Evolutionary conservation across 257 asterid species (phyloP), one percentile per base, ranked within the genome.

Genomic region (Solanum piurae): DNA sequence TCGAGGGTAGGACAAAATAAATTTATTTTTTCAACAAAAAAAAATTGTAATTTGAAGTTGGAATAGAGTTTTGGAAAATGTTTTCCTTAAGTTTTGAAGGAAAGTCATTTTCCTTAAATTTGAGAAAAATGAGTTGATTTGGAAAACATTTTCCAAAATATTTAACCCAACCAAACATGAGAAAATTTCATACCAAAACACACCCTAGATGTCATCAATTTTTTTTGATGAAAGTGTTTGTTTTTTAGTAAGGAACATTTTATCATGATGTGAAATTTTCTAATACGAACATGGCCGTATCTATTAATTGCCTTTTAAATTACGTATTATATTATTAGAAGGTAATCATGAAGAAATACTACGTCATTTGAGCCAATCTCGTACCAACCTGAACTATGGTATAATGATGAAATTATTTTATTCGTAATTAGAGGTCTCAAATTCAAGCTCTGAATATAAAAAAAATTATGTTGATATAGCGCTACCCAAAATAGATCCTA

Each of bases 371-470:
- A 73, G 27, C n/a, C 60, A n/a, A 40, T 2, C 2, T 6, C 2
- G 4, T 55, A 55, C 10, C 4, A 20, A 18, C 4, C 0, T 18
- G 64, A 44, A 44, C 12, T 18, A 18, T 55, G 23, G 8, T 18
- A 18, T 2, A 52, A 2, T 18, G 0, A 55, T 6, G 0, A 2
- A 18, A 18, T 18, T 55, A 0, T 18, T 55, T 6, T 18, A 55
- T 6, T 1, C 0, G 2, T 55, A 18, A 55, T 55, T 0, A 55
- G 1, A 55, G 0, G 0, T 20, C 11, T 18, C 10, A 6, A 3
- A 55, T 55, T 55, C 0, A 0, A 20, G 0, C 2, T 2, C 0
- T 20, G 0, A 18, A 20, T 18, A 20, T 55, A 20, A 1, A 18
- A 0, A 52, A 55, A 55, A 6, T 18, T 0, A 55, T 20, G n/a